These are phyloP conservation scores for Ceratocystis papillata DNA, from an alignment of 2,329 filamentous ascomycete species.

Conservation along the genomic window DNA sequence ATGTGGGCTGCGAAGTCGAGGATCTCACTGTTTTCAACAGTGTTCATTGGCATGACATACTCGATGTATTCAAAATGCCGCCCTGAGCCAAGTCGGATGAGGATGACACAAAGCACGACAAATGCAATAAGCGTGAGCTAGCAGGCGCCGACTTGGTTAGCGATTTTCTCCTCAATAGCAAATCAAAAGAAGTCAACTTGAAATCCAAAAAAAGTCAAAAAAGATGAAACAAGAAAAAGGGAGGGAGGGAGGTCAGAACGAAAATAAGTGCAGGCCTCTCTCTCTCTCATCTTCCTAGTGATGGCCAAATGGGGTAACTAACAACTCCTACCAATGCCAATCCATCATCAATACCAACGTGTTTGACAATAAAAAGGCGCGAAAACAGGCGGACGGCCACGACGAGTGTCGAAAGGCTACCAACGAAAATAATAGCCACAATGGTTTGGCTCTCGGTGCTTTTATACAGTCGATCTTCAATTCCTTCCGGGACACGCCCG, in stretches of 20 bases:
- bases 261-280: too few species aligned
- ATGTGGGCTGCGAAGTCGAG: conserved; percentile 43
- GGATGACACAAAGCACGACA: conserved; percentile 34
- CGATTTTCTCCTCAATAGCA: neutral
- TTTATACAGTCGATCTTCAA: conserved; percentile 32
- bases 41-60: conserved; percentile 37
- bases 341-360: conserved; percentile 34
- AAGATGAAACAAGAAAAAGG: neutral
- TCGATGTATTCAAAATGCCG: conserved; percentile 38
- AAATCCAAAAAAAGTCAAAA: too few species aligned
- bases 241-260: neutral
- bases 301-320: conserved; percentile 23
- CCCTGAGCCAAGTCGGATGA: conserved; percentile 41
- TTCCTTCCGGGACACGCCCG: conserved; percentile 31
- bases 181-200: neutral
- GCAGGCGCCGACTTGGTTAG: conserved; percentile 9
- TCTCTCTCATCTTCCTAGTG: neutral
- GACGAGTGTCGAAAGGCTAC: conserved; percentile 31
- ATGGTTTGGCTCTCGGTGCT: conserved; percentile 33
- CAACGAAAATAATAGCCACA: conserved; percentile 34
- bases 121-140: conserved; percentile 36
- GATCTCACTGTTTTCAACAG: conserved; percentile 36
- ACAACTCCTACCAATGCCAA: conserved; percentile 33
- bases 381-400: conserved; percentile 32
- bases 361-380: conserved; percentile 32